phyloP scores from a whole-genome alignment of 371 early-diverging fungal genomes.

The Mucor irregularis region DNA sequence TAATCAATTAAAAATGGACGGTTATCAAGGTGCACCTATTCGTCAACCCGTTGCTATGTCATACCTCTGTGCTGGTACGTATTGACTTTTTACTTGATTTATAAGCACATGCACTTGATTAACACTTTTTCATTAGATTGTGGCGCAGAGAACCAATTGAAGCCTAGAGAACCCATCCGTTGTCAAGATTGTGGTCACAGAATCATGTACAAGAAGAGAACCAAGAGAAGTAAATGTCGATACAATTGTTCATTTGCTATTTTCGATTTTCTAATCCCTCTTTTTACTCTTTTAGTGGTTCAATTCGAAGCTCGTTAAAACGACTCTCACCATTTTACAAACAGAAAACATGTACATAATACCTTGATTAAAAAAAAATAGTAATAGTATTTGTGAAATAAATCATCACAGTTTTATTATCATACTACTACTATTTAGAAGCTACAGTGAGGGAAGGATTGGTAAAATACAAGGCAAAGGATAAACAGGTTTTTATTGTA shows the following conservation, averaged over 20 bases:
- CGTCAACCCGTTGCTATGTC: slow-evolving; percentile 61
- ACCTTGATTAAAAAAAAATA: neutral
- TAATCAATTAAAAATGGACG: slow-evolving; percentile 31
- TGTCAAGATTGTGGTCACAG: slow-evolving; percentile 96
- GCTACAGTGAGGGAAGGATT: too few relatives aligned
- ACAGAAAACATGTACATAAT: neutral
- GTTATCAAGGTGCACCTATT: slow-evolving; percentile 47
- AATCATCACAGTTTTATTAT: too few relatives aligned
- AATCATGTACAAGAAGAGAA: slow-evolving; percentile 97
- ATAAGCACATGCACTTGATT: neutral
- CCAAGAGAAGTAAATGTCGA: slow-evolving; percentile 79
- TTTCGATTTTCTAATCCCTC: neutral
- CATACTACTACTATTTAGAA: too few relatives aligned
- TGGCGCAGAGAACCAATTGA: slow-evolving; percentile 87
- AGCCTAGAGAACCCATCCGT: slow-evolving; percentile 93
- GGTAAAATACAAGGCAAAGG: too few relatives aligned
- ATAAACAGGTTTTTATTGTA: too few relatives aligned
- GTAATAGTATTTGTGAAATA: neutral
- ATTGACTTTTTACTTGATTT: neutral
- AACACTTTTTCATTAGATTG: slow-evolving; percentile 60
- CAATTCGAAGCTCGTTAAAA: slow-evolving; percentile 88
- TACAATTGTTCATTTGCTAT: neutral
- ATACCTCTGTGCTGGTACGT: slow-evolving; percentile 62
- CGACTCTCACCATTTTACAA: too few relatives aligned
- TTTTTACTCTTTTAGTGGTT: slow-evolving; percentile 59